These are phyloP conservation scores for Fomitopsis betulina DNA, from an alignment of 1,284 basidiomycete genomes.

Conservation along the genomic window DNA sequence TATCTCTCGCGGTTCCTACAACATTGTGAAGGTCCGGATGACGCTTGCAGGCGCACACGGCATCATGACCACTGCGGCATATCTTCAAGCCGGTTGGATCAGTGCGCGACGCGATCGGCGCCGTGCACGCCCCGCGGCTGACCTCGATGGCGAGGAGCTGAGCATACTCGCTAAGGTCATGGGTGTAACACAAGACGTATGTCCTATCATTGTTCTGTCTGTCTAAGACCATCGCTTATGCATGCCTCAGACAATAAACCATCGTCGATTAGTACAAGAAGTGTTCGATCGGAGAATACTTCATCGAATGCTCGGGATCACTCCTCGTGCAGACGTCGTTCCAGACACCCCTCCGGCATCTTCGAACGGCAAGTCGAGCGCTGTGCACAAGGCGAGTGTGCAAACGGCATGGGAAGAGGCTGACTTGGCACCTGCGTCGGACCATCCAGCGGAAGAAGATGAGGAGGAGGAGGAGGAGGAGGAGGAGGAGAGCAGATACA, in stretches of 20 bases:
- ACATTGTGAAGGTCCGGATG: conserved; percentile 77
- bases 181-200: conserved; percentile 79
- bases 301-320: conserved; percentile 58
- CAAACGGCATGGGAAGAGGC: conserved; percentile 35
- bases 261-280: conserved; percentile 64
- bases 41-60: conserved; percentile 86
- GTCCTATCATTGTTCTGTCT: neutral
- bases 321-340: conserved; percentile 21
- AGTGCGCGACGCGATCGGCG: conserved; percentile 46
- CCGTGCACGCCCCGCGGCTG: conserved; percentile 39
- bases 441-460: conserved; percentile 20
- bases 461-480: conserved; percentile 37
- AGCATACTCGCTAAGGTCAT: conserved; percentile 80
- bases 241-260: conserved; percentile 57
- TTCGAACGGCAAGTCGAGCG: conserved; percentile 10
- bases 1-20: conserved; percentile 86
- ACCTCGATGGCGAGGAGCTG: conserved; percentile 57
- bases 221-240: neutral
- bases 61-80: conserved; percentile 72
- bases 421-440: conserved; percentile 30
- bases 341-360: conserved; percentile 14
- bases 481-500: conserved; percentile 51
- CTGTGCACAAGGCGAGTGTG: conserved; percentile 25
- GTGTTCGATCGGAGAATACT: conserved; percentile 60
- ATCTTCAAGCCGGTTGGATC: conserved; percentile 53